Base-by-base conservation (phyloP, 371 early-diverging fungal species). In the Apophysomyces variabilis region DNA sequence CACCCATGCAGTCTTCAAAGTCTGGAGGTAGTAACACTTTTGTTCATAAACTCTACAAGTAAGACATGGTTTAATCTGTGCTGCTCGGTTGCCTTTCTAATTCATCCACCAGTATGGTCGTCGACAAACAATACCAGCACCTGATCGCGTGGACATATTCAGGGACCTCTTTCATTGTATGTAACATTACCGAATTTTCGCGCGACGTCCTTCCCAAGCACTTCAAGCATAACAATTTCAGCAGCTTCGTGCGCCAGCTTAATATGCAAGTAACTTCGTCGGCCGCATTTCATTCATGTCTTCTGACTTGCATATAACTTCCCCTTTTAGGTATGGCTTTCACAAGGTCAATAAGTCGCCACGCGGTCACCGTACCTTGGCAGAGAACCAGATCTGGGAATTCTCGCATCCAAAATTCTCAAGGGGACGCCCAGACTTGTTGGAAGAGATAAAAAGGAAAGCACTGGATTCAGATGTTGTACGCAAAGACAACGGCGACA, bases 151-250 rank as follows among this genome's bases (percentile, higher is more conserved):
- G 95, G 95, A 91, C 88, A 69, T 87, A 87, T 62, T 83, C 90
- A 21, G 96, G 96, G 12, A 85, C 90, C 1, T 93, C 95, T 32
- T 96, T 98, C 71, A 87, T 95, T 66, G 96, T 98, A 54, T 90
- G 91, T 77, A 92, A 96, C 72, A 92, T 93, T n/a, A 86, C 86
- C 58, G 93, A 93, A 43, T 96, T 98, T 80, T 89, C 95, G 8
- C 87, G 91, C 60, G 89, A 88, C 56, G 91, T 94, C 13, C 75
- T 95, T 57, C 91, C 92, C 35, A 85, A 83, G 45, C 88, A 83
- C 65, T 95, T 95, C 71, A 95, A 95, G 71, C 95, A 95, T 73
- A 88, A 85, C 66, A 95, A 95, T 70, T 90, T 93, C 62, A 87
- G 89, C 44, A 90, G 90, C 54, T 96, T 95, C 87, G 93, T 94